Base-by-base conservation (phyloP, 345 rosid species). In the Clausena lansium region DNA sequence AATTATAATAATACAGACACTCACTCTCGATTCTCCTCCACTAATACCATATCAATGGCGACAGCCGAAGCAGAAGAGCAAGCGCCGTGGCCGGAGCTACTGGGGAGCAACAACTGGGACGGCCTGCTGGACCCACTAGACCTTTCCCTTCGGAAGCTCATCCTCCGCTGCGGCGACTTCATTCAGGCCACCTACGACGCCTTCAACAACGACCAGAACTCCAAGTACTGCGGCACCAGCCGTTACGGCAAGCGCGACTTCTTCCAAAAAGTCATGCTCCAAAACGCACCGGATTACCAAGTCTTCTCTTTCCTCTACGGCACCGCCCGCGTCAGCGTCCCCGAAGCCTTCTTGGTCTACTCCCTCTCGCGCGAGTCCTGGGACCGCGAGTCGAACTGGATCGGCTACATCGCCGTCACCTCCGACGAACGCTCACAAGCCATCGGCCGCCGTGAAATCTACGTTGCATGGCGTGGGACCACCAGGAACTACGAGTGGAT, bases 381-480 rank as follows among this genome's bases (percentile, higher is more conserved):
- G 94, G 98, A 95, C 85, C 91, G 95, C n/a, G 98, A 95, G 77
- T 90, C 98, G 22, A 95, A 95, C 86, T 95, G 98, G 98, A 89
- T 95, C 41, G 98, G 98, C 67, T 95, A 89, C 87, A 86, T 93
- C 65, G 92, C 94, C 24, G 90, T 91, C 4, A 88, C 93, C 59
- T 79, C 92, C 22, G 95, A 95, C 35, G 93, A 89, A 60, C 77
- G 65, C 5, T 76, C 84, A 8, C 71, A 74, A 67, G 27, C 83
- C 24, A 79, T 88, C 9, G 95, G 94, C 41, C 91, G 94, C 39
- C 95, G 98, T 36, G 97, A 92, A 78, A 87, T 95, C 72, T 93
- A 92, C 57, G 84, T 93, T 1, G 91, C 71, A 19, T 77, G 92
- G 82, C 91, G 98, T 19, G 98, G 98, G 63, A 93, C 98, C 3